Evolutionary conservation across 805 yeast species (phyloP).

Genomic region (Groenewaldozyma tartarivorans): DNA sequence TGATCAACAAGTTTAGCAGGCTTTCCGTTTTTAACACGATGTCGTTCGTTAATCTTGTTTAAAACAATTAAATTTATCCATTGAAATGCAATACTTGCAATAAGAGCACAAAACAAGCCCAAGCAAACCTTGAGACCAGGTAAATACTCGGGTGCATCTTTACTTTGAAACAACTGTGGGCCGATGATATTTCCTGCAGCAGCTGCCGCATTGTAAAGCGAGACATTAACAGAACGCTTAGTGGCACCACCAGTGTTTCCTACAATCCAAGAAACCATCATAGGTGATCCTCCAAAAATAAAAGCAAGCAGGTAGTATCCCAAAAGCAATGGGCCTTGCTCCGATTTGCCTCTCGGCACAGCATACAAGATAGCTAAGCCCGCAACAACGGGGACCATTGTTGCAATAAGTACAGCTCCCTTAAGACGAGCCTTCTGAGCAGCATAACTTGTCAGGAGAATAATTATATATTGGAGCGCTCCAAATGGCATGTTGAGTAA

Average conservation of each 20-base stretch:
- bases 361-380: conserved; percentile 35
- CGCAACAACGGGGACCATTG: conserved; percentile 30
- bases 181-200: conserved; percentile 65
- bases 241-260: conserved; percentile 58
- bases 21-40: not conserved
- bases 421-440: conserved; percentile 27
- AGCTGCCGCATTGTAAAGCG: conserved; percentile 51
- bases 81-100: conserved; percentile 30
- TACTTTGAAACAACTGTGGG: conserved; percentile 54
- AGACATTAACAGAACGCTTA: conserved; percentile 52
- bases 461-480: conserved; percentile 30
- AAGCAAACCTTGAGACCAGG: conserved; percentile 21
- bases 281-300: conserved; percentile 28
- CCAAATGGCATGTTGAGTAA: not conserved
- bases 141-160: conserved; percentile 50
- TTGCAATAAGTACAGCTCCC: conserved; percentile 28
- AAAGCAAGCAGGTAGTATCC: conserved; percentile 31
- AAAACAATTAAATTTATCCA: not conserved
- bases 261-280: conserved; percentile 32
- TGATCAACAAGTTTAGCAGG: not conserved
- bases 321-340: conserved; percentile 30
- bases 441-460: conserved; percentile 23
- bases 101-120: conserved; percentile 29
- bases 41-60: not conserved
- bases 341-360: conserved; percentile 26